phyloP scores from a whole-genome alignment of 208 protist species.

The Crithidia sp. region DNA sequence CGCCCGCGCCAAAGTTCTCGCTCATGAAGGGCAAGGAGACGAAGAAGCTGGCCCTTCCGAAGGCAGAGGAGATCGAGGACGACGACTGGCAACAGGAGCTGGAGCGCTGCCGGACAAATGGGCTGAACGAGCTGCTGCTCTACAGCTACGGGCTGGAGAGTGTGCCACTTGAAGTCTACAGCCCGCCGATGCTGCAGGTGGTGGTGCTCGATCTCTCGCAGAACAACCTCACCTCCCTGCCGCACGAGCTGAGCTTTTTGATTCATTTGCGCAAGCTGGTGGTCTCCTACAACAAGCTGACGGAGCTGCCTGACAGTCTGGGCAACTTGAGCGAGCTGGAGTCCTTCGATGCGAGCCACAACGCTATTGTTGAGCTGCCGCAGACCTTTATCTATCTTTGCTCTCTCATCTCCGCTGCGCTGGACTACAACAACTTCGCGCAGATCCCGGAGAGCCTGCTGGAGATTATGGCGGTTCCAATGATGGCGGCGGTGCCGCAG shows the following conservation, averaged over 20 bases:
- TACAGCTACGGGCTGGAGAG: constrained; percentile 70
- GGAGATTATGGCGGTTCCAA: constrained; percentile 45
- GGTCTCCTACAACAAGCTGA: constrained; percentile 86
- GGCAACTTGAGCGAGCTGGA: constrained; percentile 71
- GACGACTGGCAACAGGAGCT: constrained; percentile 78
- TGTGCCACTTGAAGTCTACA: constrained; percentile 76
- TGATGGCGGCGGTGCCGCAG: not conserved
- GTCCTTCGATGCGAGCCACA: constrained; percentile 83
- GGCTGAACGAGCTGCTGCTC: constrained; percentile 62
- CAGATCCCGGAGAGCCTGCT: constrained; percentile 72
- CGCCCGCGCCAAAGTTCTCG: constrained; percentile 27
- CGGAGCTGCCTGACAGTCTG: constrained; percentile 71
- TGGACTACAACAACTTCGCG: constrained; percentile 88
- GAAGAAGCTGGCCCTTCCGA: constrained; percentile 60
- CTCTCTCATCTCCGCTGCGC: constrained; percentile 49
- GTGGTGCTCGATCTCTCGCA: constrained; percentile 73
- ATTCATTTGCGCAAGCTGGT: constrained; percentile 60
- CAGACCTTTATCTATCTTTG: constrained; percentile 70
- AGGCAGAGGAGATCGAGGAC: constrained; percentile 76
- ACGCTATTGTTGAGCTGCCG: constrained; percentile 68
- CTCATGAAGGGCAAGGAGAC: constrained; percentile 31
- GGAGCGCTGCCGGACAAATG: constrained; percentile 51
- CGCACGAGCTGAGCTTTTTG: constrained; percentile 78
- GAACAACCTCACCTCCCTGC: constrained; percentile 69
- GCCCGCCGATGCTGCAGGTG: constrained; percentile 70